Percentiles rank a stretch among this genome's conserved stretches.
Conservation (phyloP, 2,329 filamentous ascomycete species). For the Leptographium flavum region DNA sequence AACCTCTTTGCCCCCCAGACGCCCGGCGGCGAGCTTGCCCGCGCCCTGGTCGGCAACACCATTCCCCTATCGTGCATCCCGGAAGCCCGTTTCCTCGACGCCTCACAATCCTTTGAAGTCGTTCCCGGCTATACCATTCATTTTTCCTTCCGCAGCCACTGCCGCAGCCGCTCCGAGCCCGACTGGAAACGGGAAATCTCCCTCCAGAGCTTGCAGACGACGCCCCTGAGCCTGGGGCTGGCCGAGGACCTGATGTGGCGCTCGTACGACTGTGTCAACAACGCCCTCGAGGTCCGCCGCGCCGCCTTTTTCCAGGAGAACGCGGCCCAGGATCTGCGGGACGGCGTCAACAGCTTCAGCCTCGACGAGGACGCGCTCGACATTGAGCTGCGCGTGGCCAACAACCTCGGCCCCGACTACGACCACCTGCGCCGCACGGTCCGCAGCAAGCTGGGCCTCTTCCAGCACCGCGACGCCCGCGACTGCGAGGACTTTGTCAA, state of each 20-base stretch:
- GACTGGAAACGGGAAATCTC: slow-evolving; percentile 25
- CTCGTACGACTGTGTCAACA: slow-evolving; percentile 26
- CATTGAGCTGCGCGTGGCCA: slow-evolving; percentile 30
- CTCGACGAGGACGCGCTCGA: slow-evolving; percentile 29
- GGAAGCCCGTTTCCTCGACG: slow-evolving; percentile 26
- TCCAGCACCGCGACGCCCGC: slow-evolving; percentile 24
- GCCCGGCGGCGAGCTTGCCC: slow-evolving; percentile 20
- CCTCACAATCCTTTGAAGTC: slow-evolving; percentile 29
- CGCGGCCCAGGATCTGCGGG: slow-evolving; percentile 19
- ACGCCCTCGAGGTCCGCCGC: slow-evolving; percentile 25
- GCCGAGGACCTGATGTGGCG: slow-evolving; percentile 34
- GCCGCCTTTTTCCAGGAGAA: slow-evolving; percentile 26
- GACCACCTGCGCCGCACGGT: slow-evolving; percentile 28
- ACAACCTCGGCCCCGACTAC: slow-evolving; percentile 34
- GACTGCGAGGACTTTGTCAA: slow-evolving; percentile 31
- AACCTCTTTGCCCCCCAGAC: slow-evolving; percentile 6
- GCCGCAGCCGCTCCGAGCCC: slow-evolving; percentile 18
- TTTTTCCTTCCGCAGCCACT: slow-evolving; percentile 29
- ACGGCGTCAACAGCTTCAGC: slow-evolving; percentile 24
- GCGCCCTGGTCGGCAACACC: slow-evolving; percentile 26
- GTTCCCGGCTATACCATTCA: slow-evolving; percentile 35
- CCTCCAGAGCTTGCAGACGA: slow-evolving; percentile 30
- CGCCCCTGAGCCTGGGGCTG: slow-evolving; percentile 30
- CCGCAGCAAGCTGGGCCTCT: slow-evolving; percentile 29
- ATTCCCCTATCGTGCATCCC: slow-evolving; percentile 33